Conservation (phyloP, 306 rosid species). For the Corylus heterophylla region DNA sequence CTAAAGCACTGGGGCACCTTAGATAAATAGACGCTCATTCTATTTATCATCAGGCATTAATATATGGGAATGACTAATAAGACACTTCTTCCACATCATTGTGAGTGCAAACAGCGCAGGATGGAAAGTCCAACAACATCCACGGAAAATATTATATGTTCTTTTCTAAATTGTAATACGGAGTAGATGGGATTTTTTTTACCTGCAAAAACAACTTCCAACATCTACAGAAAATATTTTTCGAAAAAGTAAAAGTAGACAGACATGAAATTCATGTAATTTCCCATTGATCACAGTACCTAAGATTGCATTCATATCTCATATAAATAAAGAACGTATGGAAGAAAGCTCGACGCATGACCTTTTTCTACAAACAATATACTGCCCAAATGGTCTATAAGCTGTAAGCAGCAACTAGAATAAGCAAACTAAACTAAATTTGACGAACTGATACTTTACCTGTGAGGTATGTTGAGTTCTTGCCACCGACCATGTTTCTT, state of each 20-base stretch:
- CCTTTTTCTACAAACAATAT: background rate
- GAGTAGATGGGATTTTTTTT: background rate
- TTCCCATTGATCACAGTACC: background rate
- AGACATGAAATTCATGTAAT: background rate
- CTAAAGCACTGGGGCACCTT: background rate
- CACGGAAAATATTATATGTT: background rate
- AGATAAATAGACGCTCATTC: background rate
- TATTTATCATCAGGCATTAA: background rate
- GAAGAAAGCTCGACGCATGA: background rate
- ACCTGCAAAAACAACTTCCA: background rate
- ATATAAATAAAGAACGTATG: background rate
- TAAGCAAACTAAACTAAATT: background rate
- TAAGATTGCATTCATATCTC: background rate
- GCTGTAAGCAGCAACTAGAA: background rate
- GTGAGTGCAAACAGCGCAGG: background rate
- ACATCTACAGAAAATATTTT: background rate
- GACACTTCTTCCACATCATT: background rate
- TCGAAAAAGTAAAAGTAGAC: background rate
- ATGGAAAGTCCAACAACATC: background rate
- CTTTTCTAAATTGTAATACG: background rate
- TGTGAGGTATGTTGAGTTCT: conserved; percentile 66
- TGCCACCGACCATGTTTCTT: conserved; percentile 61
- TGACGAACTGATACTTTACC: conserved; percentile 40
- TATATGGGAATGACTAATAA: background rate
- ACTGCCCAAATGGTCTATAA: background rate